Evolutionary conservation across 768 basidiomycete genomes (phyloP), one percentile per base, ranked within the genome.

Genomic region (Mycena venus): DNA sequence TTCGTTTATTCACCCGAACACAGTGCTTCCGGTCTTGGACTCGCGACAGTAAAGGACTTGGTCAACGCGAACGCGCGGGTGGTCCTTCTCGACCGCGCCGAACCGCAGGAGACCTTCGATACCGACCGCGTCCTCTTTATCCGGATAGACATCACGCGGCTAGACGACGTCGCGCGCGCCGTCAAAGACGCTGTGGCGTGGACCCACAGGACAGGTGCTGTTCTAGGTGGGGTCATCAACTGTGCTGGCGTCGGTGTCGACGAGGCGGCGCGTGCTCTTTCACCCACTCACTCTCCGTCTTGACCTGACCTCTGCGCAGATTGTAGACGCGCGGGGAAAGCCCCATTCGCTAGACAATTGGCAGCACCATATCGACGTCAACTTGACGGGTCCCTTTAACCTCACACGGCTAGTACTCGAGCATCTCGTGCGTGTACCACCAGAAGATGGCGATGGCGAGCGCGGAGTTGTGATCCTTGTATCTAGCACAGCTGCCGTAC

Each of bases 351-450:
- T 84, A 3, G 85, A 83, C 36, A 71, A 81, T 17, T 87, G 85
- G 81, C 76, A 83, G n/a, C 81, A 80, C 21, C 79, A 79, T 19
- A 61, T 87, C 51, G 80, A 76, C 9, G 80, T 87, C 63, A 87
- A 87, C 67, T 78, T 87, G 27, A 81, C 82, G 2, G 84, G 85
- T 27, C 78, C 82, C 5, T 87, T 86, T 79, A 83, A 87, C 58
- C 82, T 87, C 64, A 82, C 84, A 5, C 79, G 85, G 4, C 74
- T 83, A 1, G 83, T 82, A 25, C 80, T 84, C 27, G 69, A 81
- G 69, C 78, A 83, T 42, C 80, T 87, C 59, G 77, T 81, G n/a
- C 65, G 75, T 12, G 80, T 79, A 15, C 75, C 80, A 0, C 80
- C 79, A 4, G 81, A 82, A 36, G 66, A 70, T 4, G 55, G 32